phyloP scores from a whole-genome alignment of 805 yeast genomes.

The Hanseniaspora taiwanica region DNA sequence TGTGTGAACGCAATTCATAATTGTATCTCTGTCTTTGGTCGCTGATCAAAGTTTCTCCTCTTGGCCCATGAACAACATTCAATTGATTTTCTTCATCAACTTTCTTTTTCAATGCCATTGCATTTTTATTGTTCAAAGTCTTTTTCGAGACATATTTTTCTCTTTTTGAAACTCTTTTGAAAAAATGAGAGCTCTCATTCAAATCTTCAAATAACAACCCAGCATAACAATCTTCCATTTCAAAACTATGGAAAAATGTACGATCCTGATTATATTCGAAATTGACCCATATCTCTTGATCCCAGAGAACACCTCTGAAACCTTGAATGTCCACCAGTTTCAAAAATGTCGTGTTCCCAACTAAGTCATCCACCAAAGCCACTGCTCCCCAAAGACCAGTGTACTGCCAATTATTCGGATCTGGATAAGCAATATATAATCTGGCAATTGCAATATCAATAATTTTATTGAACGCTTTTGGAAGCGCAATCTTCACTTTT shows the following conservation, averaged over 20 bases:
- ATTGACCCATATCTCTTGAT: conserved; percentile 82
- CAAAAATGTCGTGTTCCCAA: conserved; percentile 86
- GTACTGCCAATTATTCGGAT: conserved; percentile 65
- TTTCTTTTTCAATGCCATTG: conserved; percentile 63
- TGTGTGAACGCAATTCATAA: conserved; percentile 7
- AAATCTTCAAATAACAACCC: conserved; percentile 86
- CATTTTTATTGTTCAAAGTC: conserved; percentile 76
- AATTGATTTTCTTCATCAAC: conserved; percentile 40
- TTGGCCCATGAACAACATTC: conserved; percentile 62
- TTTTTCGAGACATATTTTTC: conserved; percentile 79
- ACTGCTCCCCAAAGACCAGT: conserved; percentile 88
- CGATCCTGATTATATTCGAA: conserved; percentile 90
- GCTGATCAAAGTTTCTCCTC: conserved; percentile 20
- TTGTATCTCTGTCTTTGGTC: conserved; percentile 21
- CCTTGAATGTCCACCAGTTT: conserved; percentile 80
- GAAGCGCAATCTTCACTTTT: conserved; percentile 75
- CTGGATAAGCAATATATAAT: conserved; percentile 81
- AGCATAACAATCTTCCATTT: conserved; percentile 75
- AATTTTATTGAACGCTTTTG: conserved; percentile 77
- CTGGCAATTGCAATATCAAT: conserved; percentile 85
- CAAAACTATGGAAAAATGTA: conserved; percentile 88
- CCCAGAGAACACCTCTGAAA: conserved; percentile 86
- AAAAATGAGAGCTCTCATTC: conserved; percentile 74
- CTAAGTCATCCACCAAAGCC: conserved; percentile 77
- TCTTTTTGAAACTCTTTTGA: conserved; percentile 59